Percentiles rank a stretch among this genome's conserved stretches.
phyloP scores from a whole-genome alignment of 495 filamentous ascomycete species.

The Talaromyces ruber region DNA sequence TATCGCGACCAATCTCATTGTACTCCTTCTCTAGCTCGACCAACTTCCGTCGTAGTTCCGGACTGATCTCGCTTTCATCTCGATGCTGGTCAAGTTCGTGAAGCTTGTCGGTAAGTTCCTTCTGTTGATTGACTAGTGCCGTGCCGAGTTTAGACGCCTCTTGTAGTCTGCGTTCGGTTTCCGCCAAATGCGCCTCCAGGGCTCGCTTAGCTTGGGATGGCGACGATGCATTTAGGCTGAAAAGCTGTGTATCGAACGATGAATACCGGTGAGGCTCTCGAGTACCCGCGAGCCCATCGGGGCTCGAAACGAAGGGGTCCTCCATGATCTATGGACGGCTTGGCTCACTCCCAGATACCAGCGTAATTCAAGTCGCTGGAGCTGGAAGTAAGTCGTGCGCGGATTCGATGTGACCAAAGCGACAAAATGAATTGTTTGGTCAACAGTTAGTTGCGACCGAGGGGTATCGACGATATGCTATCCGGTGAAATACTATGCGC shows the following conservation, averaged over 20 bases:
- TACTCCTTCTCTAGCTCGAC: conserved; percentile 88
- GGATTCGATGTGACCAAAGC: neutral
- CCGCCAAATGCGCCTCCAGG: conserved; percentile 80
- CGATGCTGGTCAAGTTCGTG: conserved; percentile 77
- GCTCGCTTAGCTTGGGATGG: conserved; percentile 81
- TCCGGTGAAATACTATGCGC: neutral
- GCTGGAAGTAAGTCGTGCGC: neutral
- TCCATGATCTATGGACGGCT: conserved; percentile 26
- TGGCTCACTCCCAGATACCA: conserved; percentile 9
- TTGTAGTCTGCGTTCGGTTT: conserved; percentile 84
- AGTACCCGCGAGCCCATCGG: conserved; percentile 23
- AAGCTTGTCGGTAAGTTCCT: conserved; percentile 68
- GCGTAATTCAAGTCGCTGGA: conserved; percentile 5
- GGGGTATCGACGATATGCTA: neutral
- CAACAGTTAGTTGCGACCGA: neutral
- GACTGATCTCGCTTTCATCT: conserved; percentile 70
- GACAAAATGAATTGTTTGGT: neutral
- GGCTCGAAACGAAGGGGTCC: conserved; percentile 46
- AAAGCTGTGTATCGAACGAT: conserved; percentile 67
- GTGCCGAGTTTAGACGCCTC: conserved; percentile 84
- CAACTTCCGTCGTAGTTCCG: conserved; percentile 75
- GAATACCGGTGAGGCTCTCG: conserved; percentile 63
- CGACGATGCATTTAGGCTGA: conserved; percentile 68
- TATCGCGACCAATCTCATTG: conserved; percentile 87
- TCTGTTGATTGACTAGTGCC: conserved; percentile 74